Evolutionary conservation across 257 asterid genomes (phyloP).

Genomic region (Solanum neorickii): DNA sequence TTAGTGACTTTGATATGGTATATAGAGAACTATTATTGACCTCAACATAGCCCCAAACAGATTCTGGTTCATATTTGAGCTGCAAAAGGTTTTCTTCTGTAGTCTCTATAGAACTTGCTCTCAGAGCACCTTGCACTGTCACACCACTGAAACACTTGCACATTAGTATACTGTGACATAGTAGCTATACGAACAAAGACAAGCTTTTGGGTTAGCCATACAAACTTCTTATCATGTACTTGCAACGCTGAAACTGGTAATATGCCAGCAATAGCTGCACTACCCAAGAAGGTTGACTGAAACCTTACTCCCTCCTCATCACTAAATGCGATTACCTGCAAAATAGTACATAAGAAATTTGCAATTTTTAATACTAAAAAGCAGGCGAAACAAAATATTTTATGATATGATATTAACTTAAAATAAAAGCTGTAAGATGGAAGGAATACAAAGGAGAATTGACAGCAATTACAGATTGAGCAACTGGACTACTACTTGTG

Average conservation of each 20-base stretch:
- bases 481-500: neutral
- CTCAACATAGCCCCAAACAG: slow-evolving; percentile 89
- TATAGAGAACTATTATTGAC: slow-evolving; percentile 11
- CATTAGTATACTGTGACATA: slow-evolving; percentile 15
- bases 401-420: neutral
- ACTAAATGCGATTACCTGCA: slow-evolving; percentile 87
- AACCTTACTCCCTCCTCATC: slow-evolving; percentile 99
- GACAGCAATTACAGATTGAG: neutral
- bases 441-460: neutral
- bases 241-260: slow-evolving; percentile 63
- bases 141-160: slow-evolving; percentile 65
- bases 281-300: slow-evolving; percentile 93
- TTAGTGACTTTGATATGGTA: neutral
- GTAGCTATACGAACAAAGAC: neutral
- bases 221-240: slow-evolving; percentile 76
- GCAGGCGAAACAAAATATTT: neutral
- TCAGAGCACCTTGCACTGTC: slow-evolving; percentile 82
- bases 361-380: neutral
- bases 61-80: slow-evolving; percentile 75
- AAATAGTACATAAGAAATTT: neutral
- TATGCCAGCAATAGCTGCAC: slow-evolving; percentile 97
- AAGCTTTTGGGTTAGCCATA: slow-evolving; percentile 14
- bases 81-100: slow-evolving; percentile 65
- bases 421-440: neutral
- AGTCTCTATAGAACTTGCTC: slow-evolving; percentile 52